These are phyloP conservation scores for Cyberlindnera galapagoensis DNA, from an alignment of 805 yeast species.

Conservation along the genomic window DNA sequence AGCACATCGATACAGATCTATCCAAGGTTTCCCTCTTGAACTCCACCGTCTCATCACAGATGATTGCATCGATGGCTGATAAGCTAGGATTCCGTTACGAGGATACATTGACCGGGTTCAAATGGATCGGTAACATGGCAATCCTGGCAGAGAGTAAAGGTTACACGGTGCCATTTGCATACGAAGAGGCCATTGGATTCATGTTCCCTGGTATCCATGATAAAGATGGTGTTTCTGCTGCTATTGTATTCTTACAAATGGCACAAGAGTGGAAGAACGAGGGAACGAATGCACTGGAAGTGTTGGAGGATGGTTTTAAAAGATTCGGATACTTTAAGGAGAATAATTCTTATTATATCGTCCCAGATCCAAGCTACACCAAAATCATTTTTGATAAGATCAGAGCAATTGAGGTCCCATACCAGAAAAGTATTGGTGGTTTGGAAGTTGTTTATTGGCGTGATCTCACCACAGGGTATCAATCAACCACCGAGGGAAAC, in stretches of 20 bases:
- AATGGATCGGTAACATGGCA: slow-evolving; percentile 94
- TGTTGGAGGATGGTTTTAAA: slow-evolving; percentile 50
- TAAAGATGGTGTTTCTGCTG: slow-evolving; percentile 88
- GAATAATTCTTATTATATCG: slow-evolving; percentile 77
- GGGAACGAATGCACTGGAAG: slow-evolving; percentile 37
- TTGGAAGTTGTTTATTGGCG: slow-evolving; percentile 63
- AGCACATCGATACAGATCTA: slow-evolving; percentile 21
- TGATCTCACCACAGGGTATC: slow-evolving; percentile 79
- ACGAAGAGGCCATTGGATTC: slow-evolving; percentile 94
- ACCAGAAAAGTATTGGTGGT: slow-evolving; percentile 48
- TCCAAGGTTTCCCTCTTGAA: slow-evolving; percentile 53
- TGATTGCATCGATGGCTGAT: slow-evolving; percentile 63
- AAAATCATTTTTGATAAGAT: slow-evolving; percentile 48
- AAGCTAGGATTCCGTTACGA: slow-evolving; percentile 51
- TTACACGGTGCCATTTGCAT: slow-evolving; percentile 75
- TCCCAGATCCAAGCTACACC: slow-evolving; percentile 48
- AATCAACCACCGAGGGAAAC: slow-evolving; percentile 54
- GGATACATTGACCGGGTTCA: slow-evolving; percentile 93
- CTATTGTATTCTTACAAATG: slow-evolving; percentile 68
- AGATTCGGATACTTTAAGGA: slow-evolving; percentile 79
- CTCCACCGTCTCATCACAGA: slow-evolving; percentile 90
- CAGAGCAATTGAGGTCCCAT: slow-evolving; percentile 28
- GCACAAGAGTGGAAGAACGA: slow-evolving; percentile 41
- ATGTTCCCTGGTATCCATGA: slow-evolving; percentile 84
- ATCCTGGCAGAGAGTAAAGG: slow-evolving; percentile 63